Percentiles rank a stretch among this genome's conserved stretches.
phyloP scores from a whole-genome alignment of 2,329 filamentous ascomycete genomes.

The Aspergillus vadensis region DNA sequence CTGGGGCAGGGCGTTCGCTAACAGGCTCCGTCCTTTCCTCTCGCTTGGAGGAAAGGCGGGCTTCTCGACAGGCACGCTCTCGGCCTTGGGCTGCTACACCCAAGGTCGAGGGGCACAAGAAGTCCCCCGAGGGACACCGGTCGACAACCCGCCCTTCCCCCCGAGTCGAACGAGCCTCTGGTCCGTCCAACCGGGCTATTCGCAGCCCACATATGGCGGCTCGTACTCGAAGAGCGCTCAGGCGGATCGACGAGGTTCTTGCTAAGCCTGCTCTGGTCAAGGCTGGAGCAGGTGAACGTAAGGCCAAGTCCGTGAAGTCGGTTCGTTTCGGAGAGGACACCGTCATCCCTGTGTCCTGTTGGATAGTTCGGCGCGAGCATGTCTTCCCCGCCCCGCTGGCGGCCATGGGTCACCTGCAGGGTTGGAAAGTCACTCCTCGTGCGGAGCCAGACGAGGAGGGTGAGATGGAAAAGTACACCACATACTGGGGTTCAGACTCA shows the following conservation, averaged over 20 bases:
- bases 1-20: constrained; percentile 5
- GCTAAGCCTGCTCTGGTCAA: constrained; percentile 18
- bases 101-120: constrained; percentile 9
- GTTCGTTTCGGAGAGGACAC: constrained; percentile 30
- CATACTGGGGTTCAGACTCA: constrained; percentile 18
- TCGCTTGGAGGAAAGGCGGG: constrained; percentile 16
- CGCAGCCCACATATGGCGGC: not conserved
- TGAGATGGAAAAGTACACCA: constrained; percentile 12
- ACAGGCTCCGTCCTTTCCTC: constrained; percentile 1
- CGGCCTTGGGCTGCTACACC: constrained; percentile 15
- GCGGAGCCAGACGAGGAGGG: constrained; percentile 17
- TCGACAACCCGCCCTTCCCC: constrained; percentile 5
- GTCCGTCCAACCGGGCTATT: not conserved
- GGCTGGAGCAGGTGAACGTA: constrained; percentile 9
- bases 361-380: constrained; percentile 30
- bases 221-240: constrained; percentile 17
- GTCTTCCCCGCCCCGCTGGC: constrained; percentile 13
- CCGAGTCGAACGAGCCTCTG: not conserved
- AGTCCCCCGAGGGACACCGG: constrained; percentile 13
- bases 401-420: constrained; percentile 17
- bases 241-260: constrained; percentile 13
- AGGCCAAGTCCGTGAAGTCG: constrained; percentile 21
- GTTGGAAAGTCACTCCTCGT: constrained; percentile 18
- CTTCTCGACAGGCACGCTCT: constrained; percentile 17
- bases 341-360: constrained; percentile 27